Percentiles rank a stretch among this genome's conserved stretches.
phyloP scores from a whole-genome alignment of 2,329 filamentous ascomycete genomes.

The Mycosphaerella sp. region DNA sequence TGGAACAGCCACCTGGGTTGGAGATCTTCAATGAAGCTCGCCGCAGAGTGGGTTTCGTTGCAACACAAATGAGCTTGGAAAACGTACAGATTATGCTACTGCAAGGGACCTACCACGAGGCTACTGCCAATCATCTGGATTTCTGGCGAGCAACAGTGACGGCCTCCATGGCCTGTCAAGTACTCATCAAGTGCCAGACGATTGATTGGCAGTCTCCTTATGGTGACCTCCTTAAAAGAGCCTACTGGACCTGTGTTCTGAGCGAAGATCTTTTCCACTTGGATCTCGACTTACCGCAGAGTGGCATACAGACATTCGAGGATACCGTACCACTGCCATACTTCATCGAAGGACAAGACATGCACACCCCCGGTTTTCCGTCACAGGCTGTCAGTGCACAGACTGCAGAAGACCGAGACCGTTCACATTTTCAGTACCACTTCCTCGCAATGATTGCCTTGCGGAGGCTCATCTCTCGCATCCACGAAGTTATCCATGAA shows the following conservation, averaged over 20 bases:
- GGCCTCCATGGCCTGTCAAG: constrained; percentile 53
- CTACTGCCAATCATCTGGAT: constrained; percentile 41
- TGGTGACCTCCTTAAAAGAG: constrained; percentile 50
- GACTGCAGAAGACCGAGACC: constrained; percentile 30
- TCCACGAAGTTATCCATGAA: constrained; percentile 49
- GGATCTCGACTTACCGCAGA: constrained; percentile 54
- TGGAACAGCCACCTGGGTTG: constrained; percentile 50
- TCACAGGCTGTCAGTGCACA: constrained; percentile 34
- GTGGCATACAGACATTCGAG: constrained; percentile 50
- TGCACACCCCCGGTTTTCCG: constrained; percentile 1
- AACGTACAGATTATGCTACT: constrained; percentile 55
- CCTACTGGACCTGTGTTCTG: constrained; percentile 54
- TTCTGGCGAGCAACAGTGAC: constrained; percentile 54
- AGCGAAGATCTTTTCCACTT: constrained; percentile 48
- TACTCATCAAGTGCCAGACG: constrained; percentile 46
- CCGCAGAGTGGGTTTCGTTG: constrained; percentile 52
- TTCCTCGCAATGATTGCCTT: constrained; percentile 57
- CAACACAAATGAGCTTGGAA: constrained; percentile 52
- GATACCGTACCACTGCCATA: constrained; percentile 51
- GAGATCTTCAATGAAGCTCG: constrained; percentile 58
- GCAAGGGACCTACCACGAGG: constrained; percentile 38
- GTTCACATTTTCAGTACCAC: constrained; percentile 52
- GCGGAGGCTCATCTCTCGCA: constrained; percentile 47
- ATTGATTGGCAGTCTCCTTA: constrained; percentile 45
- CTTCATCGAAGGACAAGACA: constrained; percentile 43